phyloP scores from a whole-genome alignment of 1,284 basidiomycete genomes.

The Leucoagaricus sp. region DNA sequence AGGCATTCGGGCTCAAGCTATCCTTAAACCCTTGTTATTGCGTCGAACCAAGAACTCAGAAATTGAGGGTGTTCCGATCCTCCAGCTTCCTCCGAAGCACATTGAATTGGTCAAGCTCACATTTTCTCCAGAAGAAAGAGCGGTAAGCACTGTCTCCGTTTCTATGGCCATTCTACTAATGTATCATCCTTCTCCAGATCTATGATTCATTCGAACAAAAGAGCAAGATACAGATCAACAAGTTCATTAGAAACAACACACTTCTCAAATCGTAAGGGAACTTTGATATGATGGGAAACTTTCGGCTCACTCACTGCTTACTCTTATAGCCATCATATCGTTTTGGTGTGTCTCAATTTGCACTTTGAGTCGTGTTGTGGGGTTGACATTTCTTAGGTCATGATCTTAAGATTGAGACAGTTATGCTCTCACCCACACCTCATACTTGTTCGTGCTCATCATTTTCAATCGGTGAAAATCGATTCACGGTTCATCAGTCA shows the following conservation, averaged over 20 bases:
- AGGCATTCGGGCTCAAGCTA: conserved; percentile 55
- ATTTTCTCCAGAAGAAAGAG: conserved; percentile 62
- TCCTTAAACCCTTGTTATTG: conserved; percentile 60
- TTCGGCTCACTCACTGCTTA: background rate
- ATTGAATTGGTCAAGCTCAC: conserved; percentile 57
- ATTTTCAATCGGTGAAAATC: background rate
- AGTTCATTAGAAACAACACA: conserved; percentile 56
- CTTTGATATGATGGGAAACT: no score
- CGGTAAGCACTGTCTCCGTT: conserved; percentile 37
- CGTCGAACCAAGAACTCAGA: conserved; percentile 63
- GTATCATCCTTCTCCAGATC: conserved; percentile 39
- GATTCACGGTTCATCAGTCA: conserved; percentile 19
- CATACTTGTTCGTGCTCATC: conserved; percentile 46
- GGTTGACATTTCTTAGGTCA: no score
- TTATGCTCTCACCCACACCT: conserved; percentile 67
- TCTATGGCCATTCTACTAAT: background rate
- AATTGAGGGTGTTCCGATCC: conserved; percentile 59
- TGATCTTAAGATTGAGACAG: conserved; percentile 70
- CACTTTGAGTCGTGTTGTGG: background rate
- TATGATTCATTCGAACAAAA: conserved; percentile 60
- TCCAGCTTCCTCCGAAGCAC: conserved; percentile 60
- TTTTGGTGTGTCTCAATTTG: conserved; percentile 39
- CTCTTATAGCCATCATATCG: conserved; percentile 42
- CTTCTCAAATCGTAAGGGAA: conserved; percentile 60
- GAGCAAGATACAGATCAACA: conserved; percentile 55